These are phyloP conservation scores for Paulownia fortunei DNA, from an alignment of 257 asterid species.

Conservation along the genomic window DNA sequence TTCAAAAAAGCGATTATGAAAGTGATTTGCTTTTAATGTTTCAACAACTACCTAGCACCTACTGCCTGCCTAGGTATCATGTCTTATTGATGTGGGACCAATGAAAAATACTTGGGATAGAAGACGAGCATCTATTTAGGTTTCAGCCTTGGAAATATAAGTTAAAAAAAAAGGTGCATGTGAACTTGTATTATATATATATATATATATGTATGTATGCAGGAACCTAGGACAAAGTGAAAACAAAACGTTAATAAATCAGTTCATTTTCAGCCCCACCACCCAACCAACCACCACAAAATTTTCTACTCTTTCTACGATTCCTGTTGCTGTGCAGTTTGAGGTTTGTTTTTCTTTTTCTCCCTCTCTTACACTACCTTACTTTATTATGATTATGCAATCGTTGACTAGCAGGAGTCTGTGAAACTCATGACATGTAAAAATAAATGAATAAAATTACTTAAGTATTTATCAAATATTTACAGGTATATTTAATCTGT, in stretches of 20 bases:
- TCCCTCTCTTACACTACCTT: no score
- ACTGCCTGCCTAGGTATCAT: background rate
- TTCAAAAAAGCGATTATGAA: background rate
- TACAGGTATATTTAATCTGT: no score
- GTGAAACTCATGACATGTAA: no score
- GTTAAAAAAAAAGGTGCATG: slow-evolving; percentile 27
- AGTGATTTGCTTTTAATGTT: slow-evolving; percentile 2
- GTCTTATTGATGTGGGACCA: slow-evolving; percentile 4
- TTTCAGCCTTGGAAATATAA: slow-evolving; percentile 27
- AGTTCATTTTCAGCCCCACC: slow-evolving; percentile 6
- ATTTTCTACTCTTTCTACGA: background rate
- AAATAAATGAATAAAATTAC: no score
- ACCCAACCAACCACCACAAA: slow-evolving; percentile 20
- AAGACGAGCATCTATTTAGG: background rate
- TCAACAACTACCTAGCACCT: background rate
- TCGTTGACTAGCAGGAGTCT: no score
- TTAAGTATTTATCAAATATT: no score
- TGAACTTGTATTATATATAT: slow-evolving; percentile 16
- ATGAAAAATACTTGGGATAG: background rate
- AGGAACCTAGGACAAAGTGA: background rate
- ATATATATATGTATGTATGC: no score
- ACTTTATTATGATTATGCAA: no score
- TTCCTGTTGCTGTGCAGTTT: background rate
- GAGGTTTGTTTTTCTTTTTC: no score
- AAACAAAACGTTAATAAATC: background rate